Percentiles rank a stretch among this genome's conserved stretches.
Evolutionary conservation across 345 rosid genomes (phyloP).

Genomic region (Bruguiera sexangula): DNA sequence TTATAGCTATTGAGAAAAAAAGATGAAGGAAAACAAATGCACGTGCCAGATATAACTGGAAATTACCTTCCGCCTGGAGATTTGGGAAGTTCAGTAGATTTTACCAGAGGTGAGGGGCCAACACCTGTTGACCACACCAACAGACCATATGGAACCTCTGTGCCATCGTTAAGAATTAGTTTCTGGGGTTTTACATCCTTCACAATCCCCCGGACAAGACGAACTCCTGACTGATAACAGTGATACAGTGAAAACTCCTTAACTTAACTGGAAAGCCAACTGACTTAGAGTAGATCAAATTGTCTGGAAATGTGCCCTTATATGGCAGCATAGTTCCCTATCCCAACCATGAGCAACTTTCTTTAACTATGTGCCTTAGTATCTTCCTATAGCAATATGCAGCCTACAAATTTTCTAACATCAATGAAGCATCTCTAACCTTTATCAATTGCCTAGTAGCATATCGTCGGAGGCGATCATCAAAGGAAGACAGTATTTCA

Average conservation of each 20-base stretch:
- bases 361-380: neutral
- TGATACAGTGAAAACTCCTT: slow-evolving; percentile 1
- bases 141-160: slow-evolving; percentile 86
- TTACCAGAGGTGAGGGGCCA: slow-evolving; percentile 76
- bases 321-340: neutral
- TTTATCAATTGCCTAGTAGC: slow-evolving; percentile 88
- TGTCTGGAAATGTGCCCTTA: neutral
- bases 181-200: slow-evolving; percentile 78
- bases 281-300: neutral
- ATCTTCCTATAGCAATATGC: no score
- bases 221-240: slow-evolving; percentile 77
- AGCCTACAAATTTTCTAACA: neutral
- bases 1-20: neutral
- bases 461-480: slow-evolving; percentile 85
- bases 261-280: neutral
- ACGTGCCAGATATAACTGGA: neutral
- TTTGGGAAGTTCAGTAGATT: slow-evolving; percentile 70
- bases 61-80: slow-evolving; percentile 86
- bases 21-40: neutral
- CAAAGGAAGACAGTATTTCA: slow-evolving; percentile 89
- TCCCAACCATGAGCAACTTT: neutral
- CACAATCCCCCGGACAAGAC: slow-evolving; percentile 78
- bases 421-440: slow-evolving; percentile 36
- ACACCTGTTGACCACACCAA: slow-evolving; percentile 97
- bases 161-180: slow-evolving; percentile 70